Evolutionary conservation across 768 basidiomycete species (phyloP).

Genomic region (Cystoderma amianthinum): DNA sequence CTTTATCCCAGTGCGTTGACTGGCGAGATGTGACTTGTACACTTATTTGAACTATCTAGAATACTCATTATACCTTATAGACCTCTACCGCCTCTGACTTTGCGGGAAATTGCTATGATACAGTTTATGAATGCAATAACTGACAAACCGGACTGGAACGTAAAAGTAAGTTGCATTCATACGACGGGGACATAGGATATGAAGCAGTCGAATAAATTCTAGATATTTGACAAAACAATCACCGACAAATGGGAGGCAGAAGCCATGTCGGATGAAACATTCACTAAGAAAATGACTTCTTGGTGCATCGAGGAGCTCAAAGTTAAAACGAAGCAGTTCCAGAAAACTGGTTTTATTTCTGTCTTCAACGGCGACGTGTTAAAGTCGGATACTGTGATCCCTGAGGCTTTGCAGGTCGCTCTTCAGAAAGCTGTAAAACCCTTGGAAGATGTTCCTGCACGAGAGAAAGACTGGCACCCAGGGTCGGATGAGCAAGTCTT

Average conservation of each 20-base stretch:
- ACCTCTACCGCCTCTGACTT: constrained; percentile 11
- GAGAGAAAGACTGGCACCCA: not conserved
- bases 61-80: not conserved
- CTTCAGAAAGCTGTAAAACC: not conserved
- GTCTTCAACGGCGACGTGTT: not conserved
- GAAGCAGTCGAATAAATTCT: not conserved
- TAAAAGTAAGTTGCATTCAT: constrained; percentile 14
- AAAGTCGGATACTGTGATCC: not conserved
- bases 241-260: constrained; percentile 18
- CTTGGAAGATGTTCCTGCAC: not conserved
- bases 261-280: not conserved
- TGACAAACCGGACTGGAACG: constrained; percentile 24
- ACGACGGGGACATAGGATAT: not conserved
- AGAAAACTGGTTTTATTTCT: not conserved
- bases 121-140: constrained; percentile 26
- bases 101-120: constrained; percentile 25
- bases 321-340: not conserved
- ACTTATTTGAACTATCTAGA: not conserved
- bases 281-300: not conserved
- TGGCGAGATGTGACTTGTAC: not conserved
- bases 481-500: not conserved
- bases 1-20: constrained; percentile 12
- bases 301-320: not conserved
- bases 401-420: not conserved
- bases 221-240: constrained; percentile 16